A percentile compares a stretch with the other conserved stretches of the same genome.
These are phyloP conservation scores for Kodamaea jinghongensis DNA, from an alignment of 805 yeast genomes.

Conservation along the genomic window DNA sequence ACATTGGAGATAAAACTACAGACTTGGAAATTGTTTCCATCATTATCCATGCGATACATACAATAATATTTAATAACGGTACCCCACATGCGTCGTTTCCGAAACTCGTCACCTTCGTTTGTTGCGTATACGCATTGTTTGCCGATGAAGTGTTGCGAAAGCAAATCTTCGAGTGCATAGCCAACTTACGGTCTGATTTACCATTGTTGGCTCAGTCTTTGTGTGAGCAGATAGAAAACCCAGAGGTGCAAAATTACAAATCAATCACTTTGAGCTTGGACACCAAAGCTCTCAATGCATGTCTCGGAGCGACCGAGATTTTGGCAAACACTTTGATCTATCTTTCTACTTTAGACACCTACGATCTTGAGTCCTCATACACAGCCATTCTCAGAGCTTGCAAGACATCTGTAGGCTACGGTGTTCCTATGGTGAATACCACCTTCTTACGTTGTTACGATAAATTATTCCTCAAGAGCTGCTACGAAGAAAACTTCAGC, in stretches of 20 bases:
- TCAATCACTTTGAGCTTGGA: conserved; percentile 1
- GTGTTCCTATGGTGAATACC: conserved; percentile 37
- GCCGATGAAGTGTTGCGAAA: conserved; percentile 23
- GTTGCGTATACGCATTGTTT: conserved; percentile 37
- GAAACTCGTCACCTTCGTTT: conserved; percentile 41
- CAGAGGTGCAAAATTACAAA: conserved; percentile 17
- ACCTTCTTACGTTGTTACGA: conserved; percentile 41
- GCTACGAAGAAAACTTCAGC: conserved; percentile 15
- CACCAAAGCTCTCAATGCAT: conserved; percentile 19
- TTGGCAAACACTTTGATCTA: conserved; percentile 30
- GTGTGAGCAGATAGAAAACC: conserved; percentile 20
- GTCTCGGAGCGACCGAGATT: conserved; percentile 40
- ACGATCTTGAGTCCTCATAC: conserved; percentile 23
- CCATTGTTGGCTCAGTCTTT: conserved; percentile 14
- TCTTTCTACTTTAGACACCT: conserved; percentile 22
- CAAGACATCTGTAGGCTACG: conserved; percentile 28
- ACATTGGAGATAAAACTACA: conserved; percentile 19
- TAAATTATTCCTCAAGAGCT: conserved; percentile 33
- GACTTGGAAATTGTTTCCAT: conserved; percentile 28
- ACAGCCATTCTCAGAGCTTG: conserved; percentile 32
- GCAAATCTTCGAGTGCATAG: conserved; percentile 6
- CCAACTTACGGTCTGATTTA: conserved; percentile 38
- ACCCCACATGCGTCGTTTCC: conserved; percentile 42
- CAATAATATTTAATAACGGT: conserved; percentile 44
- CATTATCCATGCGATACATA: conserved; percentile 41